These are phyloP conservation scores for Schizochytrium sp. DNA, from an alignment of 108 stramenopile genomes.

Conservation along the genomic window DNA sequence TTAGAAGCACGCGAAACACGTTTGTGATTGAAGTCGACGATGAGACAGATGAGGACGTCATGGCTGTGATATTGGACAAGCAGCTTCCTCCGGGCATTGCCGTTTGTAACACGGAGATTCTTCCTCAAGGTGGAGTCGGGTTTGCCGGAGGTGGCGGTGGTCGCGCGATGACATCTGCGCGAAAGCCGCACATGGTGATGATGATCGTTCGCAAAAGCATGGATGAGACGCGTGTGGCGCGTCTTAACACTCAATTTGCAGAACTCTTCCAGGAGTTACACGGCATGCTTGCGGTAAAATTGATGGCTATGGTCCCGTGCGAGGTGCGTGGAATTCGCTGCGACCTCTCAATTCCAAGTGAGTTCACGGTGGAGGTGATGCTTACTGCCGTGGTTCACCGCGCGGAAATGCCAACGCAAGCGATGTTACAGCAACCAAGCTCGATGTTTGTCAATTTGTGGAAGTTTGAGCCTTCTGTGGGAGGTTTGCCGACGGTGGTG, in stretches of 20 bases:
- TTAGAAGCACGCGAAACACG: not conserved
- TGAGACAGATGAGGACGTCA: conserved; percentile 77
- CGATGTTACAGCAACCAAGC: not conserved
- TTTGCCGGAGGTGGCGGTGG: conserved; percentile 41
- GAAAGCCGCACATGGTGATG: conserved; percentile 70
- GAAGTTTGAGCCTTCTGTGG: not conserved
- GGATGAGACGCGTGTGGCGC: conserved; percentile 56
- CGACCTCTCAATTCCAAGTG: not conserved
- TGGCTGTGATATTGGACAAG: conserved; percentile 65
- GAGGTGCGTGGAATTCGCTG: not conserved
- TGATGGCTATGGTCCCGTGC: not conserved
- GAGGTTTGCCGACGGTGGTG: not conserved
- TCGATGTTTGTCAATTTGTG: not conserved
- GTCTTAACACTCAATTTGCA: conserved; percentile 68
- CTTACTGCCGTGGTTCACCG: not conserved
- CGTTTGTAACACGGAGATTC: conserved; percentile 57
- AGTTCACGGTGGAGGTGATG: not conserved
- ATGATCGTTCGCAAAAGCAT: conserved; percentile 78
- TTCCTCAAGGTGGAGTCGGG: conserved; percentile 68
- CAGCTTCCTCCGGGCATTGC: conserved; percentile 59
- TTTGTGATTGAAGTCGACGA: conserved; percentile 80
- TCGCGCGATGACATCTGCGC: conserved; percentile 32
- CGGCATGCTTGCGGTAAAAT: conserved; percentile 44
- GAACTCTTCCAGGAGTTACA: conserved; percentile 71
- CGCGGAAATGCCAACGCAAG: not conserved